Conservation (phyloP, 2,329 filamentous ascomycete genomes). For the Stagonosporopsis tanaceti region DNA sequence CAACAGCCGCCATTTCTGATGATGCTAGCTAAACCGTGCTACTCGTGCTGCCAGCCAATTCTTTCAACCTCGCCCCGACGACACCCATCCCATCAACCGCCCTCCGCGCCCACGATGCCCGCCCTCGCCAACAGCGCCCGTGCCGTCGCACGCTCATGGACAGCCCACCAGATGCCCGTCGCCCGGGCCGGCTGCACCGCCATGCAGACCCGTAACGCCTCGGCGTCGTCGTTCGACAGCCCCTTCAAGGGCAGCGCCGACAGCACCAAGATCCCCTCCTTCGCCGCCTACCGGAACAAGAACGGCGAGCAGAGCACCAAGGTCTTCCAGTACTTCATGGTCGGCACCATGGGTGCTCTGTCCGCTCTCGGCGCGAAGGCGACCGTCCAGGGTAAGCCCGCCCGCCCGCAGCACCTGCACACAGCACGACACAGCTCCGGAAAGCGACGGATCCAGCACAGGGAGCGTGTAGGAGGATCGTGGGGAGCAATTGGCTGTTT, state of each 20-base stretch:
- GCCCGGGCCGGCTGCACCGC: constrained; percentile 55
- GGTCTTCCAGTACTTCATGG: constrained; percentile 98
- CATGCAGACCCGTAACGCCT: constrained; percentile 54
- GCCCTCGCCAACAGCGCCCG: constrained; percentile 57
- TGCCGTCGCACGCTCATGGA: constrained; percentile 57
- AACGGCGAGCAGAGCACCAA: constrained; percentile 75
- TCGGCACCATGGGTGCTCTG: constrained; percentile 91
- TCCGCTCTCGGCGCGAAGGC: constrained; percentile 95
- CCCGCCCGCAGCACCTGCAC: constrained; percentile 6
- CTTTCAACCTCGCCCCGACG: constrained; percentile 34
- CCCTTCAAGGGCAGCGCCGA: constrained; percentile 64
- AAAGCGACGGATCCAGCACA: constrained; percentile 11
- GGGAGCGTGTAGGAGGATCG: constrained; percentile 2
- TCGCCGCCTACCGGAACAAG: constrained; percentile 84
- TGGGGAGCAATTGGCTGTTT: constrained; percentile 42
- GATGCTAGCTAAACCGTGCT: constrained; percentile 2
- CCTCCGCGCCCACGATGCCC: constrained; percentile 55
- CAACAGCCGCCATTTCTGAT: constrained; percentile 3
- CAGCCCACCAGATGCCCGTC: constrained; percentile 56
- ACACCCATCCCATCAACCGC: constrained; percentile 31
- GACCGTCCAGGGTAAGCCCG: constrained; percentile 87
- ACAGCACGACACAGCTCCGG: constrained; percentile 19
- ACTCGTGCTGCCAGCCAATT: constrained; percentile 25
- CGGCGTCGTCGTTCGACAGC: constrained; percentile 57
- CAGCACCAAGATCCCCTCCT: constrained; percentile 81